Evolutionary conservation across 176 grass and related monocot species (phyloP).

Genomic region (Sorghum bicolor): Sorghum_bicolor_NCBIv3 NC_012875.2:47322501-47323000

Average conservation of each 20-base stretch:
- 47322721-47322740: background rate
- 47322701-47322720: background rate
- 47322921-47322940: slow-evolving; percentile 13
- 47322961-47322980: slow-evolving; percentile 54
- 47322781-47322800: slow-evolving; percentile 6
- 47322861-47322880: background rate
- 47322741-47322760: background rate
- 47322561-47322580: slow-evolving; percentile 94
- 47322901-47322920: slow-evolving; percentile 26
- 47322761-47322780: slow-evolving; percentile 27
- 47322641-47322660: background rate
- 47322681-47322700: background rate
- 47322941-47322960: slow-evolving; percentile 91
- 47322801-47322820: background rate
- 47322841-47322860: background rate
- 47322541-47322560: slow-evolving; percentile 68
- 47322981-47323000: slow-evolving; percentile 52
- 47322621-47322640: background rate
- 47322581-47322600: slow-evolving; percentile 72
- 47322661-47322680: background rate
- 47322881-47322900: background rate
- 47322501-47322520: slow-evolving; percentile 93
- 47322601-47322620: slow-evolving; percentile 19
- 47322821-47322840: background rate
- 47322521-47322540: slow-evolving; percentile 77